These are phyloP conservation scores for Teratosphaeria gauchensis DNA, from an alignment of 2,329 filamentous ascomycete genomes.

Conservation along the genomic window DNA sequence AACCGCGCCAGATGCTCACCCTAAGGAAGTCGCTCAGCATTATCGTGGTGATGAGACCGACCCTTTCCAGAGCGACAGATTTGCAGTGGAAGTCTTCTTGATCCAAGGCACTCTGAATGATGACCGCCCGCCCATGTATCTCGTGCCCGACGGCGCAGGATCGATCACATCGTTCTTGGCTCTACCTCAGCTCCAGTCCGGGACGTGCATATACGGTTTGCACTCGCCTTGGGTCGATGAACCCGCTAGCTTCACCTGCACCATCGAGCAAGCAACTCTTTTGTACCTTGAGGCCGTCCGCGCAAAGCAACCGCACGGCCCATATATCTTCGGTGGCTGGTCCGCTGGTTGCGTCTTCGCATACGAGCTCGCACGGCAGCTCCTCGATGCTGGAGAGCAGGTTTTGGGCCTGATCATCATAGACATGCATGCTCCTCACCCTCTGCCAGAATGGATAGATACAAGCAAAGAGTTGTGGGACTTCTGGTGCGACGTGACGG, in stretches of 20 bases:
- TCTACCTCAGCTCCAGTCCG: neutral
- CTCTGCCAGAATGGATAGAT: neutral
- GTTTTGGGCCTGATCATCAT: neutral
- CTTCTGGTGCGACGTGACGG: neutral
- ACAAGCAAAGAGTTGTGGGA: too few relatives aligned
- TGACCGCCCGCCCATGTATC: neutral
- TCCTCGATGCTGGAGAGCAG: neutral
- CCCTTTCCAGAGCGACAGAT: neutral
- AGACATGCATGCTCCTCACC: neutral
- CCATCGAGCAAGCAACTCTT: neutral
- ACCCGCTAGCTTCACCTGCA: neutral
- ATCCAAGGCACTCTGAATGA: neutral
- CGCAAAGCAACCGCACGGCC: neutral
- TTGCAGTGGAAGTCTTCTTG: neutral
- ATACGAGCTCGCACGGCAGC: neutral
- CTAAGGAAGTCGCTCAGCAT: neutral
- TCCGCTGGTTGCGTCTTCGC: neutral
- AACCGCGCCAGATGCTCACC: too few relatives aligned
- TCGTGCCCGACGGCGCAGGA: neutral
- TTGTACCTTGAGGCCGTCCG: neutral
- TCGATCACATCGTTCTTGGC: neutral
- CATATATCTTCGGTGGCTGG: neutral
- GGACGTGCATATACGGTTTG: neutral
- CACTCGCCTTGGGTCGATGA: neutral
- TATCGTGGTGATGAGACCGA: neutral